phyloP scores from a whole-genome alignment of 495 filamentous ascomycete genomes.

The Eremomyces bilateralis region DNA sequence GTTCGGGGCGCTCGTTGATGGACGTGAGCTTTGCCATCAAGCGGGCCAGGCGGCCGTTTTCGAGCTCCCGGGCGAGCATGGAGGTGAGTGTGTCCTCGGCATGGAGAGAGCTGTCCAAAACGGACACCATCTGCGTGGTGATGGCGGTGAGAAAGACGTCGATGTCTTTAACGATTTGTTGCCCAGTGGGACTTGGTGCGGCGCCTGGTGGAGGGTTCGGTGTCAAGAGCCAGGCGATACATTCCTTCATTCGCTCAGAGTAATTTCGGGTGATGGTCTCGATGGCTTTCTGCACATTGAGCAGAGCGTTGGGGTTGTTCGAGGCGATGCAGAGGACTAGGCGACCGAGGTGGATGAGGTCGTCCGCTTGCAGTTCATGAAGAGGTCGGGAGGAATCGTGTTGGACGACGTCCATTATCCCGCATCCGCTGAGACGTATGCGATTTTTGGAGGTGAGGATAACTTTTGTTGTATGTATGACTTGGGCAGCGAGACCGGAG shows the following conservation, averaged over 20 bases:
- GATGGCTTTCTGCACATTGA: slow-evolving; percentile 36
- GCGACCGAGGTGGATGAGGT: slow-evolving; percentile 69
- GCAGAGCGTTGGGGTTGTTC: slow-evolving; percentile 32
- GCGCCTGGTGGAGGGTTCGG: slow-evolving; percentile 10
- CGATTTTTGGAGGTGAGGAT: slow-evolving; percentile 65
- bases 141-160: slow-evolving; percentile 60
- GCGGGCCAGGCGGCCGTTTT: slow-evolving; percentile 73
- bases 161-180: slow-evolving; percentile 36
- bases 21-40: slow-evolving; percentile 64
- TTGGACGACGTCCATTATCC: slow-evolving; percentile 68
- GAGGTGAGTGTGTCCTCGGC: slow-evolving; percentile 48
- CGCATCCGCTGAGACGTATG: slow-evolving; percentile 73
- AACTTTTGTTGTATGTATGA: slow-evolving; percentile 68
- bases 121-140: slow-evolving; percentile 42
- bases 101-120: slow-evolving; percentile 53
- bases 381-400: slow-evolving; percentile 43
- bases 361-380: slow-evolving; percentile 62
- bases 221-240: slow-evolving; percentile 53
- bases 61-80: slow-evolving; percentile 57
- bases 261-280: slow-evolving; percentile 55
- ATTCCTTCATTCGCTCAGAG: slow-evolving; percentile 48
- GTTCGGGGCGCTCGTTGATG: slow-evolving; percentile 76
- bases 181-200: slow-evolving; percentile 9
- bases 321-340: slow-evolving; percentile 60
- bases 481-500: slow-evolving; percentile 57